Evolutionary conservation across 2,329 filamentous ascomycete species (phyloP).

Genomic region (Orbilia javanica): DNA sequence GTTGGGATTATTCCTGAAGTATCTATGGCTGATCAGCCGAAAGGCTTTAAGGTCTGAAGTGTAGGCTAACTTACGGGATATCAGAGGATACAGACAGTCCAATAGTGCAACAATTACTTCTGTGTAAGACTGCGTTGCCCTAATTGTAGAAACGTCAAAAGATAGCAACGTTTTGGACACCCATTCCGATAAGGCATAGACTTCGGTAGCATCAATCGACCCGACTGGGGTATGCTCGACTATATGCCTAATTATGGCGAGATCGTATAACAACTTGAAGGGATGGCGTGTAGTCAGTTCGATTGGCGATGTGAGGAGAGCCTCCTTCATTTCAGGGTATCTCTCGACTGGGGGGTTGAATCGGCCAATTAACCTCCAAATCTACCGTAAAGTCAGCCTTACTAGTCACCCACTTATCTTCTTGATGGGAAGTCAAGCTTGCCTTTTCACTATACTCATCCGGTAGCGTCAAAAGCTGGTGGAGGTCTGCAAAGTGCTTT

Average conservation of each 20-base stretch:
- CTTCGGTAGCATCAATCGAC: slow-evolving; percentile 28
- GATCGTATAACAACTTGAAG: slow-evolving; percentile 48
- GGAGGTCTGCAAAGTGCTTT: slow-evolving; percentile 84
- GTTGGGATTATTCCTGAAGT: slow-evolving; percentile 2
- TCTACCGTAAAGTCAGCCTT: slow-evolving; percentile 12
- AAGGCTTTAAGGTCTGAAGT: neutral
- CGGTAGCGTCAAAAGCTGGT: slow-evolving; percentile 81
- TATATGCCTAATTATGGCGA: slow-evolving; percentile 32
- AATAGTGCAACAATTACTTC: slow-evolving; percentile 43
- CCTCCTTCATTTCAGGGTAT: slow-evolving; percentile 48
- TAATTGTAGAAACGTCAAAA: slow-evolving; percentile 26
- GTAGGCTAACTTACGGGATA: slow-evolving; percentile 38
- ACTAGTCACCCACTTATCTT: no score
- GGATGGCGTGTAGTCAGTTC: slow-evolving; percentile 41
- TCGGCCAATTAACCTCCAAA: slow-evolving; percentile 49
- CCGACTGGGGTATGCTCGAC: slow-evolving; percentile 15
- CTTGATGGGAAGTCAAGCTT: neutral
- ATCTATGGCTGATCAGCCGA: slow-evolving; percentile 21
- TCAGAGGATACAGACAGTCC: slow-evolving; percentile 50
- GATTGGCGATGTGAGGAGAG: slow-evolving; percentile 26
- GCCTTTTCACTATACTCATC: slow-evolving; percentile 63
- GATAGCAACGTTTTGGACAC: slow-evolving; percentile 43
- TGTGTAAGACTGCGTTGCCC: slow-evolving; percentile 29
- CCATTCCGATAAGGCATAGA: slow-evolving; percentile 42
- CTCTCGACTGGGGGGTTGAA: slow-evolving; percentile 43